Conservation (phyloP, 352 stramenopile species). For the Plasmopara halstedii region DNA sequence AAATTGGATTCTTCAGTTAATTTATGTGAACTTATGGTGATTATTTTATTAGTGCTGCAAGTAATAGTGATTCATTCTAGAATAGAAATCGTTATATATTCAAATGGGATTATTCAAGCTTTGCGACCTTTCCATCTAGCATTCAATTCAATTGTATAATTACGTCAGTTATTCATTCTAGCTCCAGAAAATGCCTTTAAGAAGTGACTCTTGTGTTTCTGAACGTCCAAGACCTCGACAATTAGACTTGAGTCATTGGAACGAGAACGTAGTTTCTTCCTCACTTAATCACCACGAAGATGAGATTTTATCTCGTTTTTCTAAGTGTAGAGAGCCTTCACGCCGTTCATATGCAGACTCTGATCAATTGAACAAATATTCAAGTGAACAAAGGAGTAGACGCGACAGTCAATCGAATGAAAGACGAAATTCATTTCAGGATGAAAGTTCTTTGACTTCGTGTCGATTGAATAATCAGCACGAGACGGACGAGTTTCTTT, state of each 20-base stretch:
- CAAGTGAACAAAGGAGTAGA: too few species aligned
- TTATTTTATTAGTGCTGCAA: slow-evolving; percentile 28
- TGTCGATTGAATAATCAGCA: background rate
- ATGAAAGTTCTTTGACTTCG: background rate
- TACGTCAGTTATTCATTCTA: slow-evolving; percentile 16
- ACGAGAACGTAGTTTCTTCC: too few species aligned
- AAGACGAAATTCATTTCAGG: background rate
- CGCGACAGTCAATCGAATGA: background rate
- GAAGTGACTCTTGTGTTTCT: slow-evolving; percentile 20
- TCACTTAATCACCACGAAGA: too few species aligned
- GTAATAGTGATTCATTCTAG: slow-evolving; percentile 56
- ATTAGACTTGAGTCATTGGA: slow-evolving; percentile 40
- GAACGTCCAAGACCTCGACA: slow-evolving; percentile 40
- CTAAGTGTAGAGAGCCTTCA: too few species aligned
- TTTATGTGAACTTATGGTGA: background rate
- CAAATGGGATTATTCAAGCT: too few species aligned
- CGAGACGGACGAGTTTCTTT: background rate
- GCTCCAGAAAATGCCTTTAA: slow-evolving; percentile 12
- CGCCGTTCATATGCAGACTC: too few species aligned
- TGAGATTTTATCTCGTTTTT: too few species aligned
- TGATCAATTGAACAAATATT: too few species aligned
- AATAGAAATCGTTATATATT: too few species aligned
- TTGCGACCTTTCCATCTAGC: slow-evolving; percentile 11
- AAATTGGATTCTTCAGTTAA: background rate
- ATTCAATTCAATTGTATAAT: background rate